Base-by-base conservation (phyloP, 208 protist species). In the Acanthamoeba healyi region DNA sequence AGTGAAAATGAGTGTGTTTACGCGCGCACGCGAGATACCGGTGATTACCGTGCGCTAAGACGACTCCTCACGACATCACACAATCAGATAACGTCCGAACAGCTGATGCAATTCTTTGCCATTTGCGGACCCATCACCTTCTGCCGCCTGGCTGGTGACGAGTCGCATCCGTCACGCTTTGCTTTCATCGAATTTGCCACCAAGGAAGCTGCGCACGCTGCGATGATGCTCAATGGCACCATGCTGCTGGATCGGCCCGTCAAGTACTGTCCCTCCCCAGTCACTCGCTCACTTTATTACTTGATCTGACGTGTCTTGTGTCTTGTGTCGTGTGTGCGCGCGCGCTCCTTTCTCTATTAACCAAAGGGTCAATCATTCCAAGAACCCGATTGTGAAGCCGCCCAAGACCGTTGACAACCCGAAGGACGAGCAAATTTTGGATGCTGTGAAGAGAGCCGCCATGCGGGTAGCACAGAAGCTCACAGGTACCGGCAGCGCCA, bases 131-230 rank as follows among this genome's bases (percentile, higher is more conserved):
- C 79, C 29, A 88, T 88, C 79, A 88, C 79, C 14, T 88, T 65
- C 51, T 88, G 79, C 46, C 26, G 79, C 5, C 29, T 88, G 79
- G 79, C 79, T 15, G 79, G 79, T 26, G 79, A 88, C 26, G 79
- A 88, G 24, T 65, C 46, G 14, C 79, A 88, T 14, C 79, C 79
- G 0, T 54, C 79, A 2, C 79, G 79, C 22, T 88, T 88, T 88
- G 79, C 79, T 24, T 88, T 88, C 51, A 88, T 88, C 42, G 79
- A 88, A 46, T 88, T 88, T 38, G 79, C 79, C n/a, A 88, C 79
- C 4, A 88, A 65, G 79, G 79, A 88, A 42, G 79, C 46, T 15
- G 79, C 79, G 2, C 42, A 88, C 3, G 79, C 79, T 22, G 79
- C 79, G n/a, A 88, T 88, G 79, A n/a, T 65, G 79, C 44, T 88